Conservation (phyloP, 2,329 filamentous ascomycete species). For the Pyrenochaeta sp. region DNA sequence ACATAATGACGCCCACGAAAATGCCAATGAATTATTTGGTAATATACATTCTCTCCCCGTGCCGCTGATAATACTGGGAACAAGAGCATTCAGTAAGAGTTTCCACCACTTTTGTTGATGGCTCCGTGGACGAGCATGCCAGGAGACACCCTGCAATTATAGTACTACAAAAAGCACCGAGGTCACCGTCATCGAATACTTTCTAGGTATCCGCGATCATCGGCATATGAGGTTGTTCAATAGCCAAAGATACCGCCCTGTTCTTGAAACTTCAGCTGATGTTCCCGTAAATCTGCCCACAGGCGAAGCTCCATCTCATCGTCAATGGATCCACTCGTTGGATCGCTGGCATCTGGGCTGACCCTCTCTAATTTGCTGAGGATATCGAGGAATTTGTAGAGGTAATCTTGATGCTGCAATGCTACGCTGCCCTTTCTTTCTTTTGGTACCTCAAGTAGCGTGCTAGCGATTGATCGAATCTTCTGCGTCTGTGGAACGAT, state of each 20-base stretch:
- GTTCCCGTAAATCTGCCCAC: slow-evolving; percentile 82
- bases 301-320: slow-evolving; percentile 78
- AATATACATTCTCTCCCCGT: too few species aligned
- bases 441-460: slow-evolving; percentile 71
- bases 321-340: slow-evolving; percentile 53
- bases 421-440: slow-evolving; percentile 61
- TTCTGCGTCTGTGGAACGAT: slow-evolving; percentile 70
- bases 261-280: slow-evolving; percentile 75
- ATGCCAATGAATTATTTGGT: too few species aligned
- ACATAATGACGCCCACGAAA: too few species aligned
- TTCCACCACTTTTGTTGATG: too few species aligned
- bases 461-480: slow-evolving; percentile 83
- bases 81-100: too few species aligned
- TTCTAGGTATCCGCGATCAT: too few species aligned
- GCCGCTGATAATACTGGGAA: too few species aligned
- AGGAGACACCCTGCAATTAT: too few species aligned
- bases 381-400: slow-evolving; percentile 76
- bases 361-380: slow-evolving; percentile 76
- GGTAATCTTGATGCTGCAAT: slow-evolving; percentile 71
- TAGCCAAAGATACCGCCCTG: slow-evolving; percentile 64
- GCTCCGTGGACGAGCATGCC: too few species aligned
- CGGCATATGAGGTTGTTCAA: too few species aligned
- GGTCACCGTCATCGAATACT: too few species aligned
- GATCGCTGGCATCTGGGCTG: slow-evolving; percentile 50
- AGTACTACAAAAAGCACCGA: too few species aligned